Percentiles rank a stretch among this genome's conserved stretches.
phyloP scores from a whole-genome alignment of 1,284 basidiomycete species.

The Pisolithus thermaeus region DNA sequence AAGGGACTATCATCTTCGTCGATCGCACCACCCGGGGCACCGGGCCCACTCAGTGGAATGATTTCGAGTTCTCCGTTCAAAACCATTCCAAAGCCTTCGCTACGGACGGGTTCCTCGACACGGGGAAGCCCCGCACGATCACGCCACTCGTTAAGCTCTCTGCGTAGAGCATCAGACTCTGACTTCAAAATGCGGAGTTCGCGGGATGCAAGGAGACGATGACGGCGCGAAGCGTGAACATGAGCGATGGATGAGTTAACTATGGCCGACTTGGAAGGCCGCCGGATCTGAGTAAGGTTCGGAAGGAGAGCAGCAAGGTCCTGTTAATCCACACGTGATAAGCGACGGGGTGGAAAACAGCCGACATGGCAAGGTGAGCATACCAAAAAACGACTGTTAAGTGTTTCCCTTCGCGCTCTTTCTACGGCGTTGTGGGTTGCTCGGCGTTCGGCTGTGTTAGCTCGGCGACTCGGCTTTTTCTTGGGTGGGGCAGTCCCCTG shows the following conservation, averaged over 20 bases:
- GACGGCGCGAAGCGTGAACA: constrained; percentile 74
- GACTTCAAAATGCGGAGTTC: constrained; percentile 71
- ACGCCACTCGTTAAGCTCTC: constrained; percentile 86
- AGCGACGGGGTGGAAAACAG: neutral
- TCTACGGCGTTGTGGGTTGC: constrained; percentile 95
- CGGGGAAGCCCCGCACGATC: constrained; percentile 62
- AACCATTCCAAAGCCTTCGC: constrained; percentile 65
- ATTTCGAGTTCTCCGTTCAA: constrained; percentile 65
- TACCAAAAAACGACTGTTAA: constrained; percentile 86
- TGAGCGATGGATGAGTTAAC: constrained; percentile 89
- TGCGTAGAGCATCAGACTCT: constrained; percentile 75
- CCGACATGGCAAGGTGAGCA: constrained; percentile 27
- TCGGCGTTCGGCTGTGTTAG: constrained; percentile 90
- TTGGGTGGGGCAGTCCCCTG: constrained; percentile 38
- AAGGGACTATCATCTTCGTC: constrained; percentile 51
- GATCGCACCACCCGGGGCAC: constrained; percentile 25
- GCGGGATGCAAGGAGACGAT: constrained; percentile 70
- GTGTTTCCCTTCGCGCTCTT: constrained; percentile 82
- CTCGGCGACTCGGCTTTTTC: constrained; percentile 74
- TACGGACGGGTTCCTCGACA: constrained; percentile 62
- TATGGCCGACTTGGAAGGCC: constrained; percentile 91
- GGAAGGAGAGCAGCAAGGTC: constrained; percentile 86
- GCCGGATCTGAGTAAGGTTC: constrained; percentile 82
- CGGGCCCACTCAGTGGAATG: constrained; percentile 28
- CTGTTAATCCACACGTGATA: constrained; percentile 31